Conservation (phyloP, 2,329 filamentous ascomycete species). For the Drechmeria coniospora region DNA sequence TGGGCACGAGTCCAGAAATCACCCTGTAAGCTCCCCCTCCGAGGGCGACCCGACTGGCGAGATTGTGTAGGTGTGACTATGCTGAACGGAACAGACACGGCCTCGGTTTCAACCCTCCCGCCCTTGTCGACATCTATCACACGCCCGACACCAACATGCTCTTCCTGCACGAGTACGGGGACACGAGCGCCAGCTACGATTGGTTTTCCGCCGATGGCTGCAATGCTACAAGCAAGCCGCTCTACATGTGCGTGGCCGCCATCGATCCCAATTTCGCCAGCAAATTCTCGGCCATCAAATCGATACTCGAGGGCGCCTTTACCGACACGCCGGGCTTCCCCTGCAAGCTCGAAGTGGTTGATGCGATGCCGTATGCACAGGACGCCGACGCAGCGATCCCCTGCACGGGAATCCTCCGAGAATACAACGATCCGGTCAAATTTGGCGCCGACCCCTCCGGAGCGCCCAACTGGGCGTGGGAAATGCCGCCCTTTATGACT, state of each 20-base stretch:
- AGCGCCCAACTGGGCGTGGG: neutral
- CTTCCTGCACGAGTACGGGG: neutral
- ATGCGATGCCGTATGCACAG: neutral
- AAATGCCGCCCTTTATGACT: neutral
- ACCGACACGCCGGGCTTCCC: neutral
- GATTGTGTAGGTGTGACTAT: no score
- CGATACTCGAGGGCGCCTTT: neutral
- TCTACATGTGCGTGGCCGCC: neutral
- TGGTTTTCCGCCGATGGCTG: neutral
- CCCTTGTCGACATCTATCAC: neutral
- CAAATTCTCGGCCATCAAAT: neutral
- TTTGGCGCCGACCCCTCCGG: neutral
- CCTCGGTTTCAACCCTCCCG: neutral
- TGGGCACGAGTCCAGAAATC: no score
- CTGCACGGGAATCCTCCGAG: neutral
- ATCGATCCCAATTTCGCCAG: neutral
- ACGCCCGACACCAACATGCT: neutral
- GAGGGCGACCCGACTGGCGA: no score
- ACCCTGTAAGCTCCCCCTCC: no score
- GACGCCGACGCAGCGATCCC: neutral
- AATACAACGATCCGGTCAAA: neutral
- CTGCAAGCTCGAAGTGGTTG: neutral
- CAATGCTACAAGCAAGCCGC: neutral
- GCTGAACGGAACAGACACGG: neutral
- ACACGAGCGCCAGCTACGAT: neutral